Evolutionary conservation across 176 grass and related monocot species (phyloP).

Genomic region (Juncus effusus): DNA sequence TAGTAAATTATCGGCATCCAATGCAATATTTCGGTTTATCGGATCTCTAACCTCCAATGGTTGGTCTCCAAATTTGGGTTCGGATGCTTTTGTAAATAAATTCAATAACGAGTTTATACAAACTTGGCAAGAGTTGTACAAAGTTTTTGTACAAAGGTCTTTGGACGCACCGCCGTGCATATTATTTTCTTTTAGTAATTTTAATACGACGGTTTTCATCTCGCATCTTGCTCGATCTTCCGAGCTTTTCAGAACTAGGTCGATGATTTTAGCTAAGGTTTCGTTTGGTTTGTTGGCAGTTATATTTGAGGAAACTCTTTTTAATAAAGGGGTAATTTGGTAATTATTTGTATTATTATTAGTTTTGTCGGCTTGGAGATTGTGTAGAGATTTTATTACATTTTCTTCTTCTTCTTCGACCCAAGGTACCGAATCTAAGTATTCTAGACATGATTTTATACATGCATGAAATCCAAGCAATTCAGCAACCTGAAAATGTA

Average conservation of each 20-base stretch:
- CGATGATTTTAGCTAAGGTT: constrained; percentile 56
- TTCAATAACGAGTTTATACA: constrained; percentile 56
- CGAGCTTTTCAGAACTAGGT: constrained; percentile 65
- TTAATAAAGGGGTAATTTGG: constrained; percentile 50
- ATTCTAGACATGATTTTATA: constrained; percentile 66
- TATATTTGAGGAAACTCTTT: constrained; percentile 53
- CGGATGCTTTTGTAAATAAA: constrained; percentile 43
- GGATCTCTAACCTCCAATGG: constrained; percentile 42
- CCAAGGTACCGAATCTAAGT: constrained; percentile 78
- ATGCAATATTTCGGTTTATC: constrained; percentile 41
- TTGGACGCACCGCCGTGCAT: constrained; percentile 32
- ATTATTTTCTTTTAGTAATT: constrained; percentile 76
- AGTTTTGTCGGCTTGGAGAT: constrained; percentile 37
- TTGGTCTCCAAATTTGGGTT: constrained; percentile 31
- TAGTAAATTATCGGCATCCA: constrained; percentile 66
- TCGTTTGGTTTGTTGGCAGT: constrained; percentile 38
- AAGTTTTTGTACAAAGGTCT: constrained; percentile 43
- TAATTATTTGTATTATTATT: constrained; percentile 22
- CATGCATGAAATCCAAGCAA: constrained; percentile 58
- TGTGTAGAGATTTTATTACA: constrained; percentile 53
- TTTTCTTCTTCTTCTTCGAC: constrained; percentile 84
- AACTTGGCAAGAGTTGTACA: constrained; percentile 47
- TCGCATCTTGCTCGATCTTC: constrained; percentile 63
- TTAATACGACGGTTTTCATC: constrained; percentile 74
- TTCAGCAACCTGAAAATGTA: constrained; percentile 56